These are phyloP conservation scores for Pisolithus thermaeus DNA, from an alignment of 1,284 basidiomycete species.

Conservation along the genomic window DNA sequence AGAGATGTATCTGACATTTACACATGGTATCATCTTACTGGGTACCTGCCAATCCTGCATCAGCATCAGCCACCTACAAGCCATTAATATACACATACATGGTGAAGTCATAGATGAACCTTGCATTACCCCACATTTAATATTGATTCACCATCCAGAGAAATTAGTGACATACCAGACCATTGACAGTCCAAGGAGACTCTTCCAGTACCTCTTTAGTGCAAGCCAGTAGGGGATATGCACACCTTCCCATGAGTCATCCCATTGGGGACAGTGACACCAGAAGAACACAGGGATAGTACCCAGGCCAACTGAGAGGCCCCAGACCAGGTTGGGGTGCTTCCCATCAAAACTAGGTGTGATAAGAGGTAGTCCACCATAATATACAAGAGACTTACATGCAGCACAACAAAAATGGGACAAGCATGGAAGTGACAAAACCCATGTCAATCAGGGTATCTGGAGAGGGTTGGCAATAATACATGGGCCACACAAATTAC, in stretches of 20 bases:
- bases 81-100: conserved; percentile 36
- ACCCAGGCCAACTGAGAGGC: conserved; percentile 83
- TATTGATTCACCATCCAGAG: background rate
- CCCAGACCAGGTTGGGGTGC: conserved; percentile 84
- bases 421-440: conserved; percentile 82
- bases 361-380: background rate
- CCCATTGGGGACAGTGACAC: conserved; percentile 78
- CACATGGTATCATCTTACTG: conserved; percentile 36
- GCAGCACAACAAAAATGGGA: conserved; percentile 81
- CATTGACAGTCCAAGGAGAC: conserved; percentile 62
- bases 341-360: conserved; percentile 60
- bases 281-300: conserved; percentile 63
- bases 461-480: conserved; percentile 19
- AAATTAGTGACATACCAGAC: conserved; percentile 49
- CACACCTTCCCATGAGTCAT: conserved; percentile 70
- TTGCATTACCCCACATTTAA: conserved; percentile 15
- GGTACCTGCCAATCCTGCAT: conserved; percentile 38
- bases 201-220: conserved; percentile 74
- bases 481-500: conserved; percentile 19
- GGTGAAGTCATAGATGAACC: conserved; percentile 86
- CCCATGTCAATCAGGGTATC: conserved; percentile 88
- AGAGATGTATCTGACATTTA: conserved; percentile 3
- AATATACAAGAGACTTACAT: conserved; percentile 47
- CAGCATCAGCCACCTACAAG: background rate
- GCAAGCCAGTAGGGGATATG: conserved; percentile 77